phyloP scores from a whole-genome alignment of 148 eudicot genomes.

The Camellia japonica region DNA sequence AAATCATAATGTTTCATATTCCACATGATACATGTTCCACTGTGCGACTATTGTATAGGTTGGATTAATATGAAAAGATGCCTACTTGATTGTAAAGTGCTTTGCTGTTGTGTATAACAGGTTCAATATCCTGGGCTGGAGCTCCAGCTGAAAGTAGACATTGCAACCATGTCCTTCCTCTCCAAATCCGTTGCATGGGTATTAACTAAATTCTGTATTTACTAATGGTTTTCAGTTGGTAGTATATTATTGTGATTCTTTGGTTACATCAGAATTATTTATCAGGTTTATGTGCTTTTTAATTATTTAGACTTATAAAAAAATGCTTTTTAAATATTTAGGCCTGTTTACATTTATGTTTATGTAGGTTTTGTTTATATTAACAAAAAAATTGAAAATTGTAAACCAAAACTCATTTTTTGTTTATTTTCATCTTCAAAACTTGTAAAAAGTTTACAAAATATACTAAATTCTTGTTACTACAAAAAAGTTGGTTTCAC shows the following conservation, averaged over 20 bases:
- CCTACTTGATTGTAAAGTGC: background rate
- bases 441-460: no score
- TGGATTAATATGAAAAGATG: background rate
- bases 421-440: no score
- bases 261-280: background rate
- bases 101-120: conserved; percentile 33
- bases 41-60: background rate
- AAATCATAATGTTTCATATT: background rate
- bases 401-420: no score
- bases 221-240: conserved; percentile 2
- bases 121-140: conserved; percentile 92
- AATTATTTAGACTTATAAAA: no score
- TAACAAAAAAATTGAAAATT: no score
- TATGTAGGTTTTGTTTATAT: no score
- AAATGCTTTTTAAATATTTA: no score
- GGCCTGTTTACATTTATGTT: no score
- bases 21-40: background rate
- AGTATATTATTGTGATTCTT: background rate
- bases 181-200: conserved; percentile 76
- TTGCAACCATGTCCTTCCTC: conserved; percentile 76
- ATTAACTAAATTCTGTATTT: conserved; percentile 23
- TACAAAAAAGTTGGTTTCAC: no score
- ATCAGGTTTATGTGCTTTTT: no score
- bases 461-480: no score
- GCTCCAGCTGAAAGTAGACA: conserved; percentile 66